Percentiles rank a stretch among this genome's conserved stretches.
These are phyloP conservation scores for Cucurbita maxima DNA, from an alignment of 306 rosid species.

Conservation along the genomic window DNA sequence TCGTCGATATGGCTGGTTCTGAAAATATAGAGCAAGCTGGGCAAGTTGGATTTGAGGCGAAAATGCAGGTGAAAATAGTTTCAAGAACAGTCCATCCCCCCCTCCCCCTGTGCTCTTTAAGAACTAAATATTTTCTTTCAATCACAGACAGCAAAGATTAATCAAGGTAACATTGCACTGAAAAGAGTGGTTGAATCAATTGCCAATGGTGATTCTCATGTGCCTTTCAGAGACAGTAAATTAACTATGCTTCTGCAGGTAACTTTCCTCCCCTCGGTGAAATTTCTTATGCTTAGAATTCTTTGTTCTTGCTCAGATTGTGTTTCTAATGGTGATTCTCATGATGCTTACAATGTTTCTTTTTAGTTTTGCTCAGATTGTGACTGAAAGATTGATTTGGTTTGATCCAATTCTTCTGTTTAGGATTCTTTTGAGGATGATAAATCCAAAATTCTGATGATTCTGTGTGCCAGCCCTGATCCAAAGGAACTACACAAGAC, in stretches of 20 bases:
- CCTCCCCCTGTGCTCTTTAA: not conserved
- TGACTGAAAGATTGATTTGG: not conserved
- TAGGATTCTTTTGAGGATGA: conserved; percentile 99
- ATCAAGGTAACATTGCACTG: conserved; percentile 87
- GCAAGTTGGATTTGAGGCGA: conserved; percentile 91
- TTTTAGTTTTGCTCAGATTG: conserved; percentile 4
- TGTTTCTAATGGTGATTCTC: not conserved
- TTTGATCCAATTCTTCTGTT: conserved; percentile 5
- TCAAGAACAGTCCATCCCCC: not conserved
- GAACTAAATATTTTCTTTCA: not conserved
- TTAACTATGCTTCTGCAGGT: conserved; percentile 99
- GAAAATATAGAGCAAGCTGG: conserved; percentile 99
- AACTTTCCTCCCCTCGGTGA: not conserved
- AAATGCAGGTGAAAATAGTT: conserved; percentile 69
- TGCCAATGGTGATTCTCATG: conserved; percentile 97
- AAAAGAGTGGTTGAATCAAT: conserved; percentile 98
- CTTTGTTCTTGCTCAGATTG: conserved; percentile 3
- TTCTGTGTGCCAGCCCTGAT: conserved; percentile 92
- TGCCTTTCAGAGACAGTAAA: conserved; percentile 97
- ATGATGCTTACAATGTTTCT: not conserved
- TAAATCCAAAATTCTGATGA: conserved; percentile 81
- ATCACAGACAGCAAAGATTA: conserved; percentile 79
- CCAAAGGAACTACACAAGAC: conserved; percentile 97
- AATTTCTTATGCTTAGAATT: not conserved
- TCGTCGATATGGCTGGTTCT: conserved; percentile 99